phyloP scores from a whole-genome alignment of 1,139 yeast genomes.

The Yamadazyma diddensiae region DNA sequence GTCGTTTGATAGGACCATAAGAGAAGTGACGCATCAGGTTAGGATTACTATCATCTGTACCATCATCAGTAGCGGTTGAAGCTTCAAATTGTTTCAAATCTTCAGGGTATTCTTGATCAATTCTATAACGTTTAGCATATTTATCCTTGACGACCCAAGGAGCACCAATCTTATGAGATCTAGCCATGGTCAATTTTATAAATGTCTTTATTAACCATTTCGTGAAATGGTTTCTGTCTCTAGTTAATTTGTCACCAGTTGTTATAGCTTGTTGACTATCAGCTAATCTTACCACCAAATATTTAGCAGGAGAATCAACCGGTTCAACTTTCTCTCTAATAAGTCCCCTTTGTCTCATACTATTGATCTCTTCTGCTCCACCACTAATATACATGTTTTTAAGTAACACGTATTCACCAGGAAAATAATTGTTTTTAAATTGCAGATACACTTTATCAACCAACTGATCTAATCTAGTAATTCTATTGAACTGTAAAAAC shows the following conservation, averaged over 20 bases:
- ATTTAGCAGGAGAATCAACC: constrained; percentile 49
- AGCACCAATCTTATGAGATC: constrained; percentile 85
- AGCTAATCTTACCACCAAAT: constrained; percentile 57
- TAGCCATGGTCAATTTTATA: constrained; percentile 75
- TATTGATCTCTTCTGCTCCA: constrained; percentile 10
- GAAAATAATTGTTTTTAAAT: constrained; percentile 82
- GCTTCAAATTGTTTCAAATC: constrained; percentile 43
- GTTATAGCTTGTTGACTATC: constrained; percentile 62
- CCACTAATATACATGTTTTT: constrained; percentile 31
- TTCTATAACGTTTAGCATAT: constrained; percentile 60
- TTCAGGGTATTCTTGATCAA: constrained; percentile 56
- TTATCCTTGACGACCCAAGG: constrained; percentile 94
- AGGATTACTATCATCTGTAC: constrained; percentile 26
- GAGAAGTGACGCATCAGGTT: constrained; percentile 15
- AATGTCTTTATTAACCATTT: constrained; percentile 89
- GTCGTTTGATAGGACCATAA: constrained; percentile 4
- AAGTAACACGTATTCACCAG: constrained; percentile 81
- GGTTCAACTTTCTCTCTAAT: constrained; percentile 48
- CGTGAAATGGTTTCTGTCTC: constrained; percentile 87
- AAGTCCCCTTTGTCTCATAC: constrained; percentile 33
- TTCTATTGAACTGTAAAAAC: constrained; percentile 76
- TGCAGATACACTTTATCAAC: constrained; percentile 79
- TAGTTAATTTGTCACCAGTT: constrained; percentile 66
- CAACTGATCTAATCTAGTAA: constrained; percentile 79
- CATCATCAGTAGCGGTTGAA: constrained; percentile 32